Base-by-base conservation (phyloP, 768 basidiomycete species). In the Phallus indusiatus region DNA sequence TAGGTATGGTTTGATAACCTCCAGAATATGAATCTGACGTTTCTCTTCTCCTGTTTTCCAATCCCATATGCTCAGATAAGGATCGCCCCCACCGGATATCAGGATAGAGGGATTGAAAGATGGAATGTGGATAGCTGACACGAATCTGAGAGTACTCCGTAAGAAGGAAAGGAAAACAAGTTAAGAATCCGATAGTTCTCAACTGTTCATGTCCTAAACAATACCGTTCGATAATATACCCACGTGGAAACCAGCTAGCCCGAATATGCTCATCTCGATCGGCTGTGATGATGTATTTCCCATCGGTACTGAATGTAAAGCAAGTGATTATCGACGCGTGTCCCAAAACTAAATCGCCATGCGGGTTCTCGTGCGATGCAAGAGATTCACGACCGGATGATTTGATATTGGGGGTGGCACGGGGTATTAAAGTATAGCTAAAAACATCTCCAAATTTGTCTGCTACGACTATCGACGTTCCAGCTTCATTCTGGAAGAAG, bases 381-480 rank as follows among this genome's bases (percentile, higher is more conserved):
- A 66, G 72, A 62, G 69, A 74, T 50, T 71, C 68, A 20, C 66
- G 66, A 61, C 54, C 63, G 55, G 21, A 63, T 14, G 56, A 67
- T 56, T 46, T 62, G 21, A 11, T 48, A 37, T 70, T 28, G 47
- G 64, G n/a, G 33, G 52, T 37, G 20, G 51, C 20, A 1, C 69
- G 61, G 10, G 63, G 74, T 33, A 78, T 69, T n/a, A 88, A 72
- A 0, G 85, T 74, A 68, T 92, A 88, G 64, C 87, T 88, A 73
- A 93, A 95, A 46, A 95, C 80, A 67, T 97, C 95, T 0, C 95
- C 95, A 62, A 96, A 94, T 71, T 96, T 97, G 72, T 99, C 95
- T 1, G 91, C 83, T 12, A 90, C 82, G 1, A 97, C 69, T 60
- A 99, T 84, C 0, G 79, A 83, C 61, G 81, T 72, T 0, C 78